Evolutionary conservation across 129 eudicot genomes (phyloP).

Genomic region (Apium graveolens): DNA sequence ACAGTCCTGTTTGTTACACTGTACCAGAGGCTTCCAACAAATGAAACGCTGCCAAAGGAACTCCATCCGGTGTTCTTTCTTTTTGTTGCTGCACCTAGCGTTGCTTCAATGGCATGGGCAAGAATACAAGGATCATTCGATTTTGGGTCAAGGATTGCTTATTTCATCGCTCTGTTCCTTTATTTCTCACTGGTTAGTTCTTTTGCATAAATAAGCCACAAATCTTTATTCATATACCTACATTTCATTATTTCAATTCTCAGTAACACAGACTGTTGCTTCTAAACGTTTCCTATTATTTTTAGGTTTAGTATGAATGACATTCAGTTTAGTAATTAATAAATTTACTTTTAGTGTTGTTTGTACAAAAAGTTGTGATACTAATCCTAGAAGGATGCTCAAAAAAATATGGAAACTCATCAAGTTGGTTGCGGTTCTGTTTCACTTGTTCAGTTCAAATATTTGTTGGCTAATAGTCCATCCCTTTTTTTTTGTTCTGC

Average conservation of each 20-base stretch:
- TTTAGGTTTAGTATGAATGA: not conserved
- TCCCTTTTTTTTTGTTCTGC: constrained; percentile 3
- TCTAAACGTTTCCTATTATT: not conserved
- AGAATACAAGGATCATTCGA: constrained; percentile 70
- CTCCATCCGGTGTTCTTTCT: constrained; percentile 93
- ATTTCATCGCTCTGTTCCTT: constrained; percentile 81
- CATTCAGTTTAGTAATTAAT: not conserved
- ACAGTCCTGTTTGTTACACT: constrained; percentile 79
- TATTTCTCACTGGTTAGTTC: constrained; percentile 51
- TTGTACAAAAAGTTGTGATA: not conserved
- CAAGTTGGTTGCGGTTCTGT: not conserved
- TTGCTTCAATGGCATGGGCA: constrained; percentile 94
- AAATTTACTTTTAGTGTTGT: not conserved
- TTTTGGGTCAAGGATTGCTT: constrained; percentile 60
- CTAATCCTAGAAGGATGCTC: not conserved
- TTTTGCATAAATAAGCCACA: not conserved
- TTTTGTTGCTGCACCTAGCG: constrained; percentile 89
- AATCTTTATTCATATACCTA: not conserved
- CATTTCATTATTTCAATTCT: too few relatives aligned
- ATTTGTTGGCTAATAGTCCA: not conserved
- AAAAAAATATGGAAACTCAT: not conserved
- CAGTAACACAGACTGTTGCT: not conserved
- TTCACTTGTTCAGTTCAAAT: not conserved
- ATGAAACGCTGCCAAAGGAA: constrained; percentile 88
- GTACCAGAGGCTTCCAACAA: constrained; percentile 90